These are phyloP conservation scores for Entomortierella beljakovae DNA, from an alignment of 192 early-diverging fungal species.

Conservation along the genomic window DNA sequence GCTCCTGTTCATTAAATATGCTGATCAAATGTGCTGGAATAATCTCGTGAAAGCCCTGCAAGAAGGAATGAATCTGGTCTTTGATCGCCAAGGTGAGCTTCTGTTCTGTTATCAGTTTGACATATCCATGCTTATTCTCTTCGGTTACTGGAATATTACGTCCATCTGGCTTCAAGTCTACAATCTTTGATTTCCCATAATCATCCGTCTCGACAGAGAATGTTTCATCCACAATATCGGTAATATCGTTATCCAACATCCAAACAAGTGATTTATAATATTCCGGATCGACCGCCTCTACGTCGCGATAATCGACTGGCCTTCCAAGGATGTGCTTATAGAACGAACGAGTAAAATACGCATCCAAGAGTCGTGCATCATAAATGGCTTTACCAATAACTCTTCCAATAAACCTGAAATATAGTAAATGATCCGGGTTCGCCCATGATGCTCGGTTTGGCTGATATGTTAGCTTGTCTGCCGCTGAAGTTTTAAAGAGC, in stretches of 20 bases:
- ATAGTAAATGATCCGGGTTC: conserved; percentile 93
- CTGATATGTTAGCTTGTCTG: conserved; percentile 96
- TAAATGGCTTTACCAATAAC: conserved; percentile 99
- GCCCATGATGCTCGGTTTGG: conserved; percentile 92
- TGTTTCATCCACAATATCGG: conserved; percentile 92
- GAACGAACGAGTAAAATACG: conserved; percentile 98
- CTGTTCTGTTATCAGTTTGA: conserved; percentile 91
- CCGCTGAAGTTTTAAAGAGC: conserved; percentile 93
- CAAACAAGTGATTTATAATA: conserved; percentile 97
- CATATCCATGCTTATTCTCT: conserved; percentile 97
- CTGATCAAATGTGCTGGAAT: conserved; percentile 91
- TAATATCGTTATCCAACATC: conserved; percentile 98
- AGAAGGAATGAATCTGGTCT: conserved; percentile 93
- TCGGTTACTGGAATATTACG: conserved; percentile 91
- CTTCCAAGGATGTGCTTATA: conserved; percentile 96
- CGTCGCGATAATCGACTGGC: conserved; percentile 94
- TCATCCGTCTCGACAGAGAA: conserved; percentile 94
- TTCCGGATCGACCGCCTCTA: conserved; percentile 96
- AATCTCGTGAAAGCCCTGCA: conserved; percentile 94
- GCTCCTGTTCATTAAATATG: conserved; percentile 98
- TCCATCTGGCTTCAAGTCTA: conserved; percentile 91
- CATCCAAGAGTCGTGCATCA: conserved; percentile 93
- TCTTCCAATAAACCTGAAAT: conserved; percentile 98
- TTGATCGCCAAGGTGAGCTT: conserved; percentile 90
- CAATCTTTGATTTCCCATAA: conserved; percentile 84